These are phyloP conservation scores for Vigna hirtella DNA, from an alignment of 306 rosid species.

Conservation along the genomic window DNA sequence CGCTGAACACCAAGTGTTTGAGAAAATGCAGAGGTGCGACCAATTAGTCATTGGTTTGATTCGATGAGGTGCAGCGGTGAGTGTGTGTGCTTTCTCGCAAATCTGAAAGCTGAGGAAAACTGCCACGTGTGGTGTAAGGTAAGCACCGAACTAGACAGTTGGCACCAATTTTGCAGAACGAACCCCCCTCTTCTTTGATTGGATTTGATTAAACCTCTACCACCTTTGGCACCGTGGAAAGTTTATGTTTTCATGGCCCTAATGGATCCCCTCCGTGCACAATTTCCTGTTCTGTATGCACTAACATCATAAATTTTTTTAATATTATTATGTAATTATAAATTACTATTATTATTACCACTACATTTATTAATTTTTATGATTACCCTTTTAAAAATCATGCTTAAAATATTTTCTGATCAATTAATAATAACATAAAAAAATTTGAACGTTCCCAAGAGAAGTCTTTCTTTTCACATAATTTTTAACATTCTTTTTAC, in stretches of 20 bases:
- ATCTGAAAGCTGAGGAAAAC: conserved; percentile 42
- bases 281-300: too few relatives aligned
- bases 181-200: conserved; percentile 24
- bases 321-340: too few relatives aligned
- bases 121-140: conserved; percentile 55
- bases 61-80: conserved; percentile 25
- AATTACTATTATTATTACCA: neutral
- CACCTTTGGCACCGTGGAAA: too few relatives aligned
- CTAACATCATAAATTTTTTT: too few relatives aligned
- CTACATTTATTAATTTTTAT: neutral
- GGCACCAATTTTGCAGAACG: conserved; percentile 33
- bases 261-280: too few relatives aligned
- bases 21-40: conserved; percentile 46
- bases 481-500: too few relatives aligned
- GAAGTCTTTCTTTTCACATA: too few relatives aligned
- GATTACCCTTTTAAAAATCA: too few relatives aligned
- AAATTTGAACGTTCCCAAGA: too few relatives aligned
- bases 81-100: conserved; percentile 2
- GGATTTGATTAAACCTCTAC: neutral
- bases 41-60: conserved; percentile 25
- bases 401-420: too few relatives aligned
- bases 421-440: too few relatives aligned
- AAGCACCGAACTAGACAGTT: conserved; percentile 49
- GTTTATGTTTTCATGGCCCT: neutral
- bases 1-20: conserved; percentile 49